These are phyloP conservation scores for Nyctanthes arbortristis DNA, from an alignment of 257 asterid species.

Conservation along the genomic window DNA sequence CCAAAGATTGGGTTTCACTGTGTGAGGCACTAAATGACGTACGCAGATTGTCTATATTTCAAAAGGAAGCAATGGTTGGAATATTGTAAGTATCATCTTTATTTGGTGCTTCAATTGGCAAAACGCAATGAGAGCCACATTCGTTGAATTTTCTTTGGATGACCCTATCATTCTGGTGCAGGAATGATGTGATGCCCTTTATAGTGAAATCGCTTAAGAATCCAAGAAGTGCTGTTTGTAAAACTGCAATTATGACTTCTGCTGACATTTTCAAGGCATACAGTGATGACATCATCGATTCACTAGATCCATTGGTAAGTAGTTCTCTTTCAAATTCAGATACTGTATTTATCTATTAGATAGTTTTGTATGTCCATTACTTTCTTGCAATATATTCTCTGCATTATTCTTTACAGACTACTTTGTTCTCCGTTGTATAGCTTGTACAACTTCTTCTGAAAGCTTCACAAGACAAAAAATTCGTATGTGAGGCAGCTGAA, in stretches of 20 bases:
- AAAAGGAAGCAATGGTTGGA: slow-evolving; percentile 68
- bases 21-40: slow-evolving; percentile 85
- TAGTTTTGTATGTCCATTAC: neutral
- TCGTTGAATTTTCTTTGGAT: slow-evolving; percentile 17
- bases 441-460: slow-evolving; percentile 88
- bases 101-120: slow-evolving; percentile 15
- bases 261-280: slow-evolving; percentile 81
- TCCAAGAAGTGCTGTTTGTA: slow-evolving; percentile 95
- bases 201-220: slow-evolving; percentile 78
- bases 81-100: slow-evolving; percentile 61
- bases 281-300: slow-evolving; percentile 65
- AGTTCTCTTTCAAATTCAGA: slow-evolving; percentile 4
- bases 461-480: slow-evolving; percentile 94
- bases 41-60: slow-evolving; percentile 69
- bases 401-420: slow-evolving; percentile 17
- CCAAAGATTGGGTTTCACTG: slow-evolving; percentile 83
- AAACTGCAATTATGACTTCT: slow-evolving; percentile 85
- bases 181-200: slow-evolving; percentile 61
- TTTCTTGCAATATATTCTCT: neutral
- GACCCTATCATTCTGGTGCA: slow-evolving; percentile 31
- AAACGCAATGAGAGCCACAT: slow-evolving; percentile 19
- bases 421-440: slow-evolving; percentile 35
- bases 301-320: slow-evolving; percentile 79
- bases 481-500: slow-evolving; percentile 94
- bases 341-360: slow-evolving; percentile 15